Conservation (phyloP, 1,284 basidiomycete species). For the Trametes polyzona region DNA sequence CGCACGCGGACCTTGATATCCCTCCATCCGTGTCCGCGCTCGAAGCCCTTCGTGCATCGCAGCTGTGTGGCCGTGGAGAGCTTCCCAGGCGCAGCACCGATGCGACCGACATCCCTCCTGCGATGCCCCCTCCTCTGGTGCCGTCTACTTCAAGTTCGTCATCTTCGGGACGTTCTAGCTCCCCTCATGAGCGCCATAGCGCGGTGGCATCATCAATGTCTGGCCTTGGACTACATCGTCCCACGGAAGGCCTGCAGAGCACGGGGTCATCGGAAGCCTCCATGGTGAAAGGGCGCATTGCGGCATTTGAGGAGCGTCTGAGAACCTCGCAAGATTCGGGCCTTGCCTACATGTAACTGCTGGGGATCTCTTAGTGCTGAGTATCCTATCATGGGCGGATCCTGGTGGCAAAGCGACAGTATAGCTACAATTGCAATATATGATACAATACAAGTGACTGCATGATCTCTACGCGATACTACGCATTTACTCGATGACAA, state of each 20-base stretch:
- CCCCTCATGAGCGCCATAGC: neutral
- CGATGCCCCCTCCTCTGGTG: neutral
- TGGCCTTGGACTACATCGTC: neutral
- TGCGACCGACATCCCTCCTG: neutral
- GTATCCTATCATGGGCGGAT: neutral
- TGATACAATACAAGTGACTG: neutral
- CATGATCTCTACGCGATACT: constrained; percentile 1
- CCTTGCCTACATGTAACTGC: constrained; percentile 10
- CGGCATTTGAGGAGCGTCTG: constrained; percentile 29
- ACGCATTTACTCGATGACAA: constrained; percentile 37
- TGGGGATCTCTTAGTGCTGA: too few relatives aligned
- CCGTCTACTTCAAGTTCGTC: neutral
- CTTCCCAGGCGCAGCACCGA: neutral
- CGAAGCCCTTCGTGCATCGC: constrained; percentile 12
- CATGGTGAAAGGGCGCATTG: constrained; percentile 29
- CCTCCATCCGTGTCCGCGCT: constrained; percentile 19
- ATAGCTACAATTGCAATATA: constrained; percentile 5
- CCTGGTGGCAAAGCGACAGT: neutral
- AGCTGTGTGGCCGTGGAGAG: neutral
- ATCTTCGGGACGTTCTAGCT: neutral
- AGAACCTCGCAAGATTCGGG: constrained; percentile 9
- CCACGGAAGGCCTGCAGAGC: constrained; percentile 4
- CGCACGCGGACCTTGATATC: neutral
- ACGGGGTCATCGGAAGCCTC: constrained; percentile 15
- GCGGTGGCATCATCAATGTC: neutral